Base-by-base conservation (phyloP, 1,284 basidiomycete species). In the Xerocomus minutiporus region DNA sequence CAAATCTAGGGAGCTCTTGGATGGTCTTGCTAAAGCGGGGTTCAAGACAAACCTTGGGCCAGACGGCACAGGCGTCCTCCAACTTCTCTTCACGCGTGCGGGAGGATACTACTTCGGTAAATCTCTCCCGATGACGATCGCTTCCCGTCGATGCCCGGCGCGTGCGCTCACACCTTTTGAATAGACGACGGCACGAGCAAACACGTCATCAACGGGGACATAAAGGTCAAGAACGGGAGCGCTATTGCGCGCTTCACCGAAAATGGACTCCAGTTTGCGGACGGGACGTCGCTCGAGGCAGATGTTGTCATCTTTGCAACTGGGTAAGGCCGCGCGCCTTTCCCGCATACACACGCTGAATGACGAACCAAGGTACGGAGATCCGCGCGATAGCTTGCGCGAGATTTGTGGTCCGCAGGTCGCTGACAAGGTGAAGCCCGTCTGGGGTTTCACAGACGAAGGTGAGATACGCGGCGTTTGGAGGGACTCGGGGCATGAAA, bases 241-340 rank as follows among this genome's bases (percentile, higher is more conserved):
- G 60, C 70, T 17, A 73, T 77, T 44, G 61, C 67, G 23, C 47
- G 60, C 1, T 73, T 71, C 56, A 71, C 67, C 0, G 60, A 71
- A 54, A 65, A 55, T 7, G 71, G 69, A 6, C 63, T 79, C 45
- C 61, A 60, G 42, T 73, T 80, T 51, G 69, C 59, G 29, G 77
- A 80, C 50, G 77, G 76, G 9, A 70, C 69, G 0, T 66, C 70
- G 36, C 62, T 77, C 17, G 59, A 72, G 20, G 78, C 73, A 34
- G 77, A 81, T 55, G 53, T 79, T 20, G 69, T 80, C 17, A 57
- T 80, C 31, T 76, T 77, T 44, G 72, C 78, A 0, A 77, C 77
- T 0, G 73, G 74, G 54, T 78, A 51, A 43, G 54, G 20, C 29
- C 5, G 15, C 15, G 26, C n/a, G 26, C 26, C 11, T 43, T 17